Evolutionary conservation across 768 basidiomycete species (phyloP), one percentile per base, ranked within the genome.

Genomic region (Calocera cornea): DNA sequence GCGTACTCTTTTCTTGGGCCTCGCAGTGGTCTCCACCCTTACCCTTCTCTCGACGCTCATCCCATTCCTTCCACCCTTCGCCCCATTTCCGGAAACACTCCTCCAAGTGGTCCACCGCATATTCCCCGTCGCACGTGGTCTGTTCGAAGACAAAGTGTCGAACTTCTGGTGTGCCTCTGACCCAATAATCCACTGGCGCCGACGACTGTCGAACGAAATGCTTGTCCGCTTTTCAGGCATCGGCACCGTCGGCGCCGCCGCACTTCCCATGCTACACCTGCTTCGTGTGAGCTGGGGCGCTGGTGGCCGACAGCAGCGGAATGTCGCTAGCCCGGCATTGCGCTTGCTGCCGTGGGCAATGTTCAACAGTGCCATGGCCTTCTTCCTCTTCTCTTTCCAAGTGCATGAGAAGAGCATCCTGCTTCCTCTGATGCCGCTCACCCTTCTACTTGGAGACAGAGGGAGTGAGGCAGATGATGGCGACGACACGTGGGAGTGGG

Each of bases 111-210:
- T 95, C 54, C 79, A 79, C 16, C 86, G 95, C 5, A 92, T 97
- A 66, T 98, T 98, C 75, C 95, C 95, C 0, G 92, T 98, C 74
- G 82, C 84, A 5, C 86, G 95, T 33, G 95, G 94, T 16, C 80
- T 95, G 1, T 95, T 95, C 72, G 93, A 95, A 74, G 92, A 95
- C 78, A 95, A 95, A 73, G 95, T 98, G 27, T 92, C 95, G 41
- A 98, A 98, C 75, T 91, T 95, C 74, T 98, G 95, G 95, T 97
- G 95, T 76, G 90, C 92, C 34, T 85, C 87, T 19, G 92, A 97
- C 74, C 87, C 95, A 27, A 77, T 89, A 16, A 75, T 97, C 77
- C 97, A 95, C 75, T 97, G 95, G 88, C 85, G 83, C 33, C 68
- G 71, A 10, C 84, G 80, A 79, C 80, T 83, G 3, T 75, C 80